Percentiles rank a stretch among this genome's conserved stretches.
phyloP scores from a whole-genome alignment of 805 yeast genomes.

The Pichia heedii region DNA sequence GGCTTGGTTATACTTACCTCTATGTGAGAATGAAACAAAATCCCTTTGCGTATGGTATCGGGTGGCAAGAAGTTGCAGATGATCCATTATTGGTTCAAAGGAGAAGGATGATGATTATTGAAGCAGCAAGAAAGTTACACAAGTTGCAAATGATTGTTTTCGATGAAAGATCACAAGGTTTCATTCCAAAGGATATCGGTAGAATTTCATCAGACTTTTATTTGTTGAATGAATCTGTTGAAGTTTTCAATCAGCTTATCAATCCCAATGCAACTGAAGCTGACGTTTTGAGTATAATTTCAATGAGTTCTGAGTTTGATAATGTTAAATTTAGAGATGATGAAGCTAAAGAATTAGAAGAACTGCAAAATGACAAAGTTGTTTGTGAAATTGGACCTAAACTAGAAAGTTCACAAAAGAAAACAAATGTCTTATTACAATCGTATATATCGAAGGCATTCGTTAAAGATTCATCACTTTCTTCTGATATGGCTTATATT shows the following conservation, averaged over 20 bases:
- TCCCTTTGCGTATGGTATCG: constrained; percentile 87
- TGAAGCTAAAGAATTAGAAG: constrained; percentile 65
- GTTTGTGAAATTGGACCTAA: constrained; percentile 82
- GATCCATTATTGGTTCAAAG: constrained; percentile 74
- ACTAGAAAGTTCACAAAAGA: constrained; percentile 68
- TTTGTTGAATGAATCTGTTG: constrained; percentile 74
- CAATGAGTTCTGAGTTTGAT: constrained; percentile 92
- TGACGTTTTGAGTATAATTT: constrained; percentile 76
- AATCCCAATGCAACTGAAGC: constrained; percentile 86
- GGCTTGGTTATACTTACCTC: constrained; percentile 97
- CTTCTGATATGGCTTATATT: constrained; percentile 83
- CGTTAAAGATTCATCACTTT: constrained; percentile 70
- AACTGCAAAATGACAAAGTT: constrained; percentile 46
- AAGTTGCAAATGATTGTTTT: constrained; percentile 85
- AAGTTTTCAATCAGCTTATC: constrained; percentile 77
- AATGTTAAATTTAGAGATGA: constrained; percentile 83
- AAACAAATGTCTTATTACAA: constrained; percentile 80
- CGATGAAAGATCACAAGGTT: constrained; percentile 74
- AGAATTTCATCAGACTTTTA: constrained; percentile 93
- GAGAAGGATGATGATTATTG: constrained; percentile 64
- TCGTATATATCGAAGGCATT: constrained; percentile 72
- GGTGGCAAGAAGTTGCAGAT: constrained; percentile 72
- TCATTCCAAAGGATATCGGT: constrained; percentile 83
- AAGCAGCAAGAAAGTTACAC: constrained; percentile 80
- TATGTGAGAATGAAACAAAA: constrained; percentile 90